These are phyloP conservation scores for Carex arenaria DNA, from an alignment of 202 grass and related monocot species.

Conservation along the genomic window DNA sequence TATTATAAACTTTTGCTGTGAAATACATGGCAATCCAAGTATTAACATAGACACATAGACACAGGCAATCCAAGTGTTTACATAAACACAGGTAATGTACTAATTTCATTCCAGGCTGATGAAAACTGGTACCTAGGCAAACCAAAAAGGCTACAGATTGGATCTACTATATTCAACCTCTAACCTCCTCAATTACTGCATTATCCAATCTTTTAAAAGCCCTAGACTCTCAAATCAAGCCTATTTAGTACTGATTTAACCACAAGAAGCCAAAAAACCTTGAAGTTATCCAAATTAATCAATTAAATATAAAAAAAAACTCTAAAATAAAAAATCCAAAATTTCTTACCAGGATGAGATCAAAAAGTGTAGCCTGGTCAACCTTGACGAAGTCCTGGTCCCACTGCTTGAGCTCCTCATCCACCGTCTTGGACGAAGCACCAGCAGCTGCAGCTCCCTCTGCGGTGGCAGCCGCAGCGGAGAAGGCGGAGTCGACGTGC, in stretches of 20 bases:
- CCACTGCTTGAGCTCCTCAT: slow-evolving; percentile 58
- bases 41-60: not conserved
- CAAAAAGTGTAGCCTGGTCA: slow-evolving; percentile 27
- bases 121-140: not conserved
- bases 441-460: slow-evolving; percentile 29
- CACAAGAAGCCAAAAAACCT: not conserved
- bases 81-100: not conserved
- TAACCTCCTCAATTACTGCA: not conserved
- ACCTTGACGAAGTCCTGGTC: slow-evolving; percentile 31
- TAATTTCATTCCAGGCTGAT: not conserved
- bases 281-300: not conserved
- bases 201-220: not conserved
- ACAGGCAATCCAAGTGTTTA: not conserved
- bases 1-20: not conserved
- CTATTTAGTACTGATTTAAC: not conserved
- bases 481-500: slow-evolving; percentile 18
- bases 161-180: not conserved
- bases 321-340: not conserved
- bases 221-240: not conserved
- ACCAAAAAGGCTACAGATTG: not conserved
- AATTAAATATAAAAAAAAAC: not conserved
- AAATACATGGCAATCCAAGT: not conserved
- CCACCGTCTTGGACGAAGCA: slow-evolving; percentile 28
- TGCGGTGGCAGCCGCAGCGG: not conserved
- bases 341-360: slow-evolving; percentile 24